A percentile compares a stretch with the other conserved stretches of the same genome.
Conservation (phyloP, 345 rosid genomes). For the Euclidium syriacum region DNA sequence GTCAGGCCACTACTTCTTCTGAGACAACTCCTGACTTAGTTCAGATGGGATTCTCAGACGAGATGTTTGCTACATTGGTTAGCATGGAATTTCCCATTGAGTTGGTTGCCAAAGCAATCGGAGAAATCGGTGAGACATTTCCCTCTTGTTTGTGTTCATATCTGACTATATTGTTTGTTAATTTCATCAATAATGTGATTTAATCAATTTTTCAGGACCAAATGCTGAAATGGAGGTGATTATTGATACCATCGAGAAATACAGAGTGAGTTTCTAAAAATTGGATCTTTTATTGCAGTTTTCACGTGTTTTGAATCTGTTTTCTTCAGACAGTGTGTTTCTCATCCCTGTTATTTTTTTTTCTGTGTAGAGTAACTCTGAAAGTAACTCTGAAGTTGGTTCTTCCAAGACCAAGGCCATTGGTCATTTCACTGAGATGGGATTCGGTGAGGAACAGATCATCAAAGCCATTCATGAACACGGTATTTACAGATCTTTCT, state of each 20-base stretch:
- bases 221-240: constrained; percentile 18
- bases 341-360: neutral
- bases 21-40: constrained; percentile 12
- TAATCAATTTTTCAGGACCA: constrained; percentile 8
- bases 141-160: neutral
- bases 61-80: constrained; percentile 17
- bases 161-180: neutral
- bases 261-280: constrained; percentile 8
- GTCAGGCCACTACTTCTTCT: constrained; percentile 11
- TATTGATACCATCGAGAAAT: constrained; percentile 23
- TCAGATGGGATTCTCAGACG: constrained; percentile 21
- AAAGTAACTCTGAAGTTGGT: constrained; percentile 40
- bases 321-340: neutral
- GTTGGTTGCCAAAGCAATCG: constrained; percentile 21
- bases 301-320: neutral
- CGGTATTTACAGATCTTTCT: constrained; percentile 37
- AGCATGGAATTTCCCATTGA: constrained; percentile 25
- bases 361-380: constrained; percentile 45
- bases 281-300: neutral
- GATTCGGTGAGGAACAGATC: constrained; percentile 56
- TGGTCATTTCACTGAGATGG: constrained; percentile 68
- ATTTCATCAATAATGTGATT: neutral
- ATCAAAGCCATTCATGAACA: constrained; percentile 56
- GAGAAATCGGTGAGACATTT: constrained; percentile 23
- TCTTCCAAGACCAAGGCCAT: constrained; percentile 48